Evolutionary conservation across 208 protist species (phyloP).

Genomic region (Endotrypanum monterogeii): DNA sequence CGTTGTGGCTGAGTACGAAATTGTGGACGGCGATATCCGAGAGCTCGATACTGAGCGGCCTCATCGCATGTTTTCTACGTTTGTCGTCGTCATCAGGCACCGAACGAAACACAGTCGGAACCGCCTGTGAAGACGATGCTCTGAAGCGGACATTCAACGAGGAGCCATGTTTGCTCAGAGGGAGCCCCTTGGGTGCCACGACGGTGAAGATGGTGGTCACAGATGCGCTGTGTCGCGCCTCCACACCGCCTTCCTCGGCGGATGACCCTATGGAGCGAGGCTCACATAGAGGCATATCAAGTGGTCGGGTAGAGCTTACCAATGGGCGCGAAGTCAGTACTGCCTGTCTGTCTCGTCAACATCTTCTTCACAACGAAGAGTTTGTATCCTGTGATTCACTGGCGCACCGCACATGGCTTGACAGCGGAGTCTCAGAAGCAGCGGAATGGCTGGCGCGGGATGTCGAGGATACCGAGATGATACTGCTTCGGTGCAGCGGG

Average conservation of each 20-base stretch:
- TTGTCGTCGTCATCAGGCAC: background rate
- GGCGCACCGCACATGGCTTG: background rate
- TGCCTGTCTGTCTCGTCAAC: background rate
- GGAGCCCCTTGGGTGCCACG: background rate
- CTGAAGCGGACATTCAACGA: background rate
- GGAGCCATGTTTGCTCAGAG: background rate
- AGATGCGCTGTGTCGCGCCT: background rate
- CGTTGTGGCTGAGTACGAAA: conserved; percentile 33
- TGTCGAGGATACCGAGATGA: conserved; percentile 35
- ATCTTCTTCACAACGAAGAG: background rate
- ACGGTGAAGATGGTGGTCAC: no score
- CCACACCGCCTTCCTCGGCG: background rate
- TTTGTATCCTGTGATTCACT: background rate
- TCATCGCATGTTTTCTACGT: background rate
- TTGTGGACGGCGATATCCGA: conserved; percentile 16
- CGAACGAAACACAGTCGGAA: background rate
- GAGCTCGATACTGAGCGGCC: conserved; percentile 1
- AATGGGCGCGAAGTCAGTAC: background rate
- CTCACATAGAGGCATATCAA: background rate
- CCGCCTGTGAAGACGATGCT: background rate
- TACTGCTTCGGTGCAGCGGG: conserved; percentile 29
- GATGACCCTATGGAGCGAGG: background rate
- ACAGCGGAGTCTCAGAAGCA: background rate
- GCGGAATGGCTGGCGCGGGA: conserved; percentile 3
- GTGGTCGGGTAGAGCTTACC: background rate